These are phyloP conservation scores for Candida koratica DNA, from an alignment of 805 yeast genomes.

Conservation along the genomic window DNA sequence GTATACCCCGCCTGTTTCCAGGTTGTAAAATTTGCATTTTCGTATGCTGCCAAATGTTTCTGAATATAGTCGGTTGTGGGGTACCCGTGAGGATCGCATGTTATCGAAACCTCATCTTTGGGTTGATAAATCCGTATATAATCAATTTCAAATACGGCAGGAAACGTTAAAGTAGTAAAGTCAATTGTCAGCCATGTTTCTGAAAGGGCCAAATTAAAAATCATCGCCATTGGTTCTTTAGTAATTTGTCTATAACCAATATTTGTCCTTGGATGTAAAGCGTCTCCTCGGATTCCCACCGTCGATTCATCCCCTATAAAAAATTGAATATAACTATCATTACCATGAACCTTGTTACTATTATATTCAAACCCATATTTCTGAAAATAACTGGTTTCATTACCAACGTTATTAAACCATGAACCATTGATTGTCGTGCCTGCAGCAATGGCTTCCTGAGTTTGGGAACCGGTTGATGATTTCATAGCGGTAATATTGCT, in stretches of 20 bases:
- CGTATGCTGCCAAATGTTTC: slow-evolving; percentile 29
- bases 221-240: slow-evolving; percentile 37
- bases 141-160: slow-evolving; percentile 35
- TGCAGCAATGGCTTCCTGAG: slow-evolving; percentile 39
- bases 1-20: slow-evolving; percentile 43
- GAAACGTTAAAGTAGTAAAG: slow-evolving; percentile 32
- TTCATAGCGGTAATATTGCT: slow-evolving; percentile 31
- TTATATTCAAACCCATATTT: slow-evolving; percentile 33
- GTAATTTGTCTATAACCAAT: slow-evolving; percentile 34
- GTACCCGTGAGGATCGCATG: slow-evolving; percentile 36
- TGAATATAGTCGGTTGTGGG: slow-evolving; percentile 38
- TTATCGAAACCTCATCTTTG: slow-evolving; percentile 20
- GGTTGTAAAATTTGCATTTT: slow-evolving; percentile 31
- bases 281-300: slow-evolving; percentile 26
- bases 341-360: slow-evolving; percentile 18
- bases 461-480: slow-evolving; percentile 35
- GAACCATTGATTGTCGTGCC: slow-evolving; percentile 31
- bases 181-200: slow-evolving; percentile 39
- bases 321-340: slow-evolving; percentile 32
- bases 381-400: slow-evolving; percentile 23
- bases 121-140: slow-evolving; percentile 42
- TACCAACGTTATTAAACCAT: slow-evolving; percentile 29
- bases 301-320: slow-evolving; percentile 27
- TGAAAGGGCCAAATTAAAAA: slow-evolving; percentile 39
- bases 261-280: slow-evolving; percentile 35